phyloP scores from a whole-genome alignment of 164 flowering plant species.

The Piper betle region DNA sequence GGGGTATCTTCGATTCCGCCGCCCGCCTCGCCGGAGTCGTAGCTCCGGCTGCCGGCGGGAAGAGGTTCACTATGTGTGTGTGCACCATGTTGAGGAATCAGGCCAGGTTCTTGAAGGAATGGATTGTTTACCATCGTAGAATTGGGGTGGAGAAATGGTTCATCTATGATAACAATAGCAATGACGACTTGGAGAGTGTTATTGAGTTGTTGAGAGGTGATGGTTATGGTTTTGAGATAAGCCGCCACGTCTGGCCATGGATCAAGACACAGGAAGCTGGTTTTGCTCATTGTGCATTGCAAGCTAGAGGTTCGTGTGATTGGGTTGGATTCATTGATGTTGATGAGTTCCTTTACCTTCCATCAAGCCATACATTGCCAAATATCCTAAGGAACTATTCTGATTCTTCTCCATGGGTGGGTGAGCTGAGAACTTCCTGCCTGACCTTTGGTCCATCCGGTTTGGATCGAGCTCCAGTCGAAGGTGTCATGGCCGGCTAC shows the following conservation, averaged over 20 bases:
- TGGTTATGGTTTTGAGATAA: constrained; percentile 17
- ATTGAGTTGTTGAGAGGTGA: constrained; percentile 15
- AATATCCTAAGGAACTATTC: constrained; percentile 28
- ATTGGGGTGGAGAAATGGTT: constrained; percentile 74
- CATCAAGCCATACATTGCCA: constrained; percentile 10
- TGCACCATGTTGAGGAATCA: constrained; percentile 83
- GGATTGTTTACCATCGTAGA: constrained; percentile 69
- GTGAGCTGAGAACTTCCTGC: constrained; percentile 73
- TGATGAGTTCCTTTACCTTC: constrained; percentile 62
- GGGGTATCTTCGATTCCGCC: constrained; percentile 19
- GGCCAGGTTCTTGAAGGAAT: constrained; percentile 48
- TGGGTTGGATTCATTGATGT: constrained; percentile 90
- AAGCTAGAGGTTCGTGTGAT: constrained; percentile 39
- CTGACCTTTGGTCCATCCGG: constrained; percentile 84
- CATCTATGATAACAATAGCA: constrained; percentile 81
- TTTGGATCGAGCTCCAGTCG: constrained; percentile 18
- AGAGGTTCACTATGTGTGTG: constrained; percentile 36
- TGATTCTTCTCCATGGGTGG: constrained; percentile 14
- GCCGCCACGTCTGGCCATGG: constrained; percentile 71
- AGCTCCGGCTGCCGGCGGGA: background rate
- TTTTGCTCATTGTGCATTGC: constrained; percentile 67
- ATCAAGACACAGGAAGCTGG: constrained; percentile 86
- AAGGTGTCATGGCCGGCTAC: constrained; percentile 66
- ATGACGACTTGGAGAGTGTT: constrained; percentile 30
- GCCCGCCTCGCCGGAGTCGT: constrained; percentile 28